phyloP scores from a whole-genome alignment of 257 asterid genomes.

The Voacanga thouarsii region DNA sequence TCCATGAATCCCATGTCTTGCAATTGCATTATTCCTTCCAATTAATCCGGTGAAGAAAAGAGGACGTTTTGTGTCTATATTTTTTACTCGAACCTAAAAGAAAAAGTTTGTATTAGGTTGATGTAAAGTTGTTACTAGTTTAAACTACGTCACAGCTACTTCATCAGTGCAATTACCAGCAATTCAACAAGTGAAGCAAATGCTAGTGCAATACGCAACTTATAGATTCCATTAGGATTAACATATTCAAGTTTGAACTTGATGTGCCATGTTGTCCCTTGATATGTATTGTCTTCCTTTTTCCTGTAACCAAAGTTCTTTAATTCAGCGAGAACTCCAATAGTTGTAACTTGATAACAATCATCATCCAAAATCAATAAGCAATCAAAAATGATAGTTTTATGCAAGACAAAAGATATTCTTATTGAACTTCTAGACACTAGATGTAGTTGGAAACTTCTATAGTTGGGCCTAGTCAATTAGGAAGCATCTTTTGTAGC shows the following conservation, averaged over 20 bases:
- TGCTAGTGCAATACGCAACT: conserved; percentile 70
- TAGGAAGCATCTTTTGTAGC: neutral
- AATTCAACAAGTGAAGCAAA: conserved; percentile 67
- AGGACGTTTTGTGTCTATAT: conserved; percentile 32
- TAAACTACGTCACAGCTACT: neutral
- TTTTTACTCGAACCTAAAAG: conserved; percentile 53
- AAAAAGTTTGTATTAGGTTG: neutral
- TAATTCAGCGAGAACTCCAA: neutral
- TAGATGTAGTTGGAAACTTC: neutral
- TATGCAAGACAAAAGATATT: neutral
- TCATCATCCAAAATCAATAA: neutral
- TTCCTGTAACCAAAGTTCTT: conserved; percentile 32
- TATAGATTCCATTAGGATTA: conserved; percentile 41
- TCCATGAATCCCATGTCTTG: conserved; percentile 85
- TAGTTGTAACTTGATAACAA: neutral
- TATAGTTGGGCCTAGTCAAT: neutral
- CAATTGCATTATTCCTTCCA: conserved; percentile 77
- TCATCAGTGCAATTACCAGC: conserved; percentile 42
- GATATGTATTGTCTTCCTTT: conserved; percentile 42
- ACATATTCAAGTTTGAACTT: conserved; percentile 49
- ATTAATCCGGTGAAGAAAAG: conserved; percentile 52
- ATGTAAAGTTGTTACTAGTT: neutral
- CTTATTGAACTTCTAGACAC: neutral
- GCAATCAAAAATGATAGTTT: neutral
- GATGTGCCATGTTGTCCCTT: conserved; percentile 86